phyloP scores from a whole-genome alignment of 345 rosid genomes.

The Eucalyptus fibrosa region DNA sequence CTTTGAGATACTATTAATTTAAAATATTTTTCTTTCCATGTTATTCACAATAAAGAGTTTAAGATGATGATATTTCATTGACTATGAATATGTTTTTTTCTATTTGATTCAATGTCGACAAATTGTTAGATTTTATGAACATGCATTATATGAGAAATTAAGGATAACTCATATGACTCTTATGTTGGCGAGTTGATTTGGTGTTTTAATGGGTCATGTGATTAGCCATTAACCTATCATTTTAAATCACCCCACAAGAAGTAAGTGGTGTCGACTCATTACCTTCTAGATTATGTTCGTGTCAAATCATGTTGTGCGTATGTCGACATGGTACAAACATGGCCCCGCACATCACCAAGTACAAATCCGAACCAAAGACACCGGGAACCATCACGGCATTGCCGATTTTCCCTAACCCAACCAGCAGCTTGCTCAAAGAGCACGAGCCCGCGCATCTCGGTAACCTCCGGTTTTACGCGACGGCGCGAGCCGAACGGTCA shows the following conservation, averaged over 20 bases:
- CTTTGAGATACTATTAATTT: neutral
- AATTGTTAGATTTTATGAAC: neutral
- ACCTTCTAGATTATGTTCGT: accelerated
- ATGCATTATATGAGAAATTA: neutral
- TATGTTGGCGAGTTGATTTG: accelerated
- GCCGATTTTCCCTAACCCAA: neutral
- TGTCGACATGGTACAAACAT: neutral
- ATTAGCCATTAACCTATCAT: neutral
- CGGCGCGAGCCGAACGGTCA: neutral
- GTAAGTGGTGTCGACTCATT: accelerated
- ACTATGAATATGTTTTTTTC: neutral
- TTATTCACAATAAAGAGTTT: neutral
- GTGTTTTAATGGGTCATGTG: neutral
- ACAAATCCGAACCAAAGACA: neutral
- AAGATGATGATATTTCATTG: neutral
- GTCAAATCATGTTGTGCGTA: neutral
- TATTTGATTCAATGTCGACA: neutral
- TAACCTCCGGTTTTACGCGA: neutral
- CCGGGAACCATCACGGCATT: neutral
- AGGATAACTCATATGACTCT: neutral
- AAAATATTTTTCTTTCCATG: accelerated
- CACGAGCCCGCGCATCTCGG: neutral
- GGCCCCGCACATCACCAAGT: neutral
- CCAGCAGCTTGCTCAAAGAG: neutral
- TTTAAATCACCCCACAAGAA: accelerated